Percentiles rank a stretch among this genome's conserved stretches.
Evolutionary conservation across 2,329 filamentous ascomycete genomes (phyloP).

Genomic region (Ophiostoma triangulosporum): DNA sequence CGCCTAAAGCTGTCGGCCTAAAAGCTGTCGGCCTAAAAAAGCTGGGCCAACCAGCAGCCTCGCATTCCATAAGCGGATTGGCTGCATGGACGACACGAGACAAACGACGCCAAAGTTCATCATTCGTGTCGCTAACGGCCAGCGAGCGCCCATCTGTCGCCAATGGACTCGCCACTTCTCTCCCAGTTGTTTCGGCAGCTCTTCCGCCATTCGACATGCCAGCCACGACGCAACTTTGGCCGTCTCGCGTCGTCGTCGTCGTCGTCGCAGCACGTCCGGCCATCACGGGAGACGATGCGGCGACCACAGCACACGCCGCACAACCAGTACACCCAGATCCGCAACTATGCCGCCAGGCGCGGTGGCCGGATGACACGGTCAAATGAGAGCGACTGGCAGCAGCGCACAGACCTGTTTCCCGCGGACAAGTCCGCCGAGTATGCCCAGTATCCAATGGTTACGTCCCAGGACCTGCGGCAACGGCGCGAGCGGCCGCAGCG

Average conservation of each 20-base stretch:
- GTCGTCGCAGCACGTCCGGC: constrained; percentile 27
- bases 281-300: background rate
- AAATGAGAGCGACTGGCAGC: constrained; percentile 71
- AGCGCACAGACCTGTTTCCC: constrained; percentile 61
- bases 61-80: constrained; percentile 4
- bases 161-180: constrained; percentile 14
- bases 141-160: background rate
- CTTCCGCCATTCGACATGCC: constrained; percentile 60
- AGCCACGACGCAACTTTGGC: constrained; percentile 32
- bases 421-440: constrained; percentile 71
- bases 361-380: constrained; percentile 15
- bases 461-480: constrained; percentile 60
- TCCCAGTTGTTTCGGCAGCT: constrained; percentile 71
- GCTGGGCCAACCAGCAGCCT: constrained; percentile 5
- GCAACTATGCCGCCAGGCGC: constrained; percentile 15
- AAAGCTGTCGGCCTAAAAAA: background rate
- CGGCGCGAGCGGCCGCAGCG: constrained; percentile 64
- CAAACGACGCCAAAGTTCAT: background rate
- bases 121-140: no score
- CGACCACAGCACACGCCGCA: constrained; percentile 21
- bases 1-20: background rate
- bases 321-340: constrained; percentile 3
- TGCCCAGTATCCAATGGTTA: constrained; percentile 69
- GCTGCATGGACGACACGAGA: background rate
- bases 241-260: constrained; percentile 24